A percentile compares a stretch with the other conserved stretches of the same genome.
phyloP scores from a whole-genome alignment of 2,329 filamentous ascomycete species.

The Fusarium oxysporum region DNA sequence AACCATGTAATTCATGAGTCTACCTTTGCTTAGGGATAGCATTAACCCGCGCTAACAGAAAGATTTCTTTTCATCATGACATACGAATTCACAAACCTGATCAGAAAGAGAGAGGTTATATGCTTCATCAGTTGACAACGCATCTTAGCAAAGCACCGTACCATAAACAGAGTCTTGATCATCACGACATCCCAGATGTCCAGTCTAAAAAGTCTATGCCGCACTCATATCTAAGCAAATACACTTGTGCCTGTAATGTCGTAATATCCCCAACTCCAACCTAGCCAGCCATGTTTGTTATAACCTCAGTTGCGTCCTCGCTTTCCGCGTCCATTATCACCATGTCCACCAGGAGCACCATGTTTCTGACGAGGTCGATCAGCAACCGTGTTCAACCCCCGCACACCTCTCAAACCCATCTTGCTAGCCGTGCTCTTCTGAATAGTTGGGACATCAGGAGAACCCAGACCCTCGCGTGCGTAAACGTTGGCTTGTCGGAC shows the following conservation, averaged over 20 bases:
- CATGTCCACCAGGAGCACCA: constrained; percentile 20
- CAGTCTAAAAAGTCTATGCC: constrained; percentile 21
- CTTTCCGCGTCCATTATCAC: constrained; percentile 15
- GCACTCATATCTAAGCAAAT: constrained; percentile 5
- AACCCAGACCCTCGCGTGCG: constrained; percentile 60
- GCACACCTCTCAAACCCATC: constrained; percentile 67
- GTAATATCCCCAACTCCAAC: constrained; percentile 20
- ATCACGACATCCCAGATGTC: background rate
- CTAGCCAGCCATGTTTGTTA: background rate
- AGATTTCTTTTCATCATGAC: fast-evolving
- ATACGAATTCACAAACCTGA: fast-evolving
- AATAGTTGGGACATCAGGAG: constrained; percentile 60
- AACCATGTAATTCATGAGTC: too few species aligned
- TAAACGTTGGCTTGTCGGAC: constrained; percentile 64
- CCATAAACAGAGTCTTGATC: background rate
- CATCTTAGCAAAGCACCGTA: too few species aligned
- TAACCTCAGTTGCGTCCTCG: constrained; percentile 14
- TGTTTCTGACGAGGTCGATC: constrained; percentile 53
- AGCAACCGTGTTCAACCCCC: constrained; percentile 60
- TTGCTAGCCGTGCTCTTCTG: constrained; percentile 62
- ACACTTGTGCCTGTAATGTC: background rate
- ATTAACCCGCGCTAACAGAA: too few species aligned
- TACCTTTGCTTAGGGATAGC: too few species aligned
- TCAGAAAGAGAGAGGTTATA: fast-evolving
- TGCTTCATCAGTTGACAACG: fast-evolving